These are phyloP conservation scores for Malassezia dermatis DNA, from an alignment of 1,284 basidiomycete genomes.

Conservation along the genomic window DNA sequence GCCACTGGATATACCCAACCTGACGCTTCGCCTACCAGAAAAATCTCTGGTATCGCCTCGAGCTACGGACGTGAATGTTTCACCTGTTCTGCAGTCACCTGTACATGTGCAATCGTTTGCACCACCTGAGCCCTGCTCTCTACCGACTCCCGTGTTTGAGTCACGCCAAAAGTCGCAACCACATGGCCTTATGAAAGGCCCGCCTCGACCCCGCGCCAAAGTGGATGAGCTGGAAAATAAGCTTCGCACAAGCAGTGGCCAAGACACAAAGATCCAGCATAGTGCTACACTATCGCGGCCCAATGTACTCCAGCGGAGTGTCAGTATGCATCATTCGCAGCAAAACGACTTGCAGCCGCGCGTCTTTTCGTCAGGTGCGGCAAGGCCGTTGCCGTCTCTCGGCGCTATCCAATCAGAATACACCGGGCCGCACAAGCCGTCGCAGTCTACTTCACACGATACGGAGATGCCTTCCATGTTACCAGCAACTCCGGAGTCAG, in stretches of 20 bases:
- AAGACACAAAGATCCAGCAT: neutral
- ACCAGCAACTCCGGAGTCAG: neutral
- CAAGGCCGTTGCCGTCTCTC: constrained; percentile 5
- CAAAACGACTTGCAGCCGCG: neutral
- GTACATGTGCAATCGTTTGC: neutral
- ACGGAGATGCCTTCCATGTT: neutral
- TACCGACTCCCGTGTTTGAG: constrained; percentile 43
- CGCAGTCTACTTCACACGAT: neutral
- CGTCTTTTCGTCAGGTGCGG: neutral
- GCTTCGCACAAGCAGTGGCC: neutral
- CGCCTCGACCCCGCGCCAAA: constrained; percentile 37
- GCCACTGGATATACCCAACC: constrained; percentile 38
- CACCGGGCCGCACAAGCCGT: neutral
- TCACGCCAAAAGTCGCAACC: constrained; percentile 45
- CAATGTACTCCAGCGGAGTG: constrained; percentile 4
- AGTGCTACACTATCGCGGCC: neutral
- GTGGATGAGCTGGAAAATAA: constrained; percentile 37
- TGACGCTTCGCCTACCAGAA: constrained; percentile 39
- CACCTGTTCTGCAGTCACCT: constrained; percentile 5
- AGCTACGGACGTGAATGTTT: constrained; percentile 20
- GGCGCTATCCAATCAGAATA: neutral
- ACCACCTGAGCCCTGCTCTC: constrained; percentile 13
- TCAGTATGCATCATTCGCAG: neutral
- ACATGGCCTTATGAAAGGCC: constrained; percentile 36
- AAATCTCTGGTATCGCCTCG: constrained; percentile 33